Base-by-base conservation (phyloP, 169 alveolate genomes). In the Eimeria acervulina region DNA sequence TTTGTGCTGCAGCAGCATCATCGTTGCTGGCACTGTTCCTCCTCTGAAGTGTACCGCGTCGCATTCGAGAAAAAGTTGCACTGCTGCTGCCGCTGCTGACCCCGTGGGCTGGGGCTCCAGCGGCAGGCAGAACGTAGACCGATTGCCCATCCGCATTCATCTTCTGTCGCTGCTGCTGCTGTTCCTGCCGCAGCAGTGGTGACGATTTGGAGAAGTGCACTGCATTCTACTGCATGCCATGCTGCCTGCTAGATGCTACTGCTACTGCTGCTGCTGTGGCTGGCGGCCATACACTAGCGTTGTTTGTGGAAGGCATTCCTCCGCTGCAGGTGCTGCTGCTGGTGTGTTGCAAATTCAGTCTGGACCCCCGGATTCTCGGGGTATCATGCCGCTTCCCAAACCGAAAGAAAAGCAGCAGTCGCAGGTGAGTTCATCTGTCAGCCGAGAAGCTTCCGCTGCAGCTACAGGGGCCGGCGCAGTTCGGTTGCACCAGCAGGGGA, bases 81-180 rank as follows among this genome's bases (percentile, higher is more conserved):
- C 38, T 23, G 63, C 66, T 42, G 63, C 89, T 40, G 40, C 52
- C 42, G 55, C 63, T 44, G 89, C 66, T 78, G 63, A 78, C 33
- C 15, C 61, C 89, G 40, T 44, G 63, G 89, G 52, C 19, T 36
- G 28, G 68, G 66, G 63, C 66, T 78, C 38, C 89, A 38, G 59
- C 89, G 2, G 89, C 89, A n/a, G 89, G 89, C 10, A 78, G 89
- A 19, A 78, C 38, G 66, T 78, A 78, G 31, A 78, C 89, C 38
- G 89, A 78, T 19, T 78, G 83, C 31, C 52, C 83, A 3, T 31
- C 52, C 15, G 4, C 7, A n/a, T 12, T 10, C 83, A 72, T 72
- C 47, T 72, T 72, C 52, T 36, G 83, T 36, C 21, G 19, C 47
- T 70, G 83, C 83, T 36, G 83, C 47, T 70, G 72, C 36, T 23